These are phyloP conservation scores for Parietaria judaica DNA, from an alignment of 306 rosid genomes.

Conservation along the genomic window DNA sequence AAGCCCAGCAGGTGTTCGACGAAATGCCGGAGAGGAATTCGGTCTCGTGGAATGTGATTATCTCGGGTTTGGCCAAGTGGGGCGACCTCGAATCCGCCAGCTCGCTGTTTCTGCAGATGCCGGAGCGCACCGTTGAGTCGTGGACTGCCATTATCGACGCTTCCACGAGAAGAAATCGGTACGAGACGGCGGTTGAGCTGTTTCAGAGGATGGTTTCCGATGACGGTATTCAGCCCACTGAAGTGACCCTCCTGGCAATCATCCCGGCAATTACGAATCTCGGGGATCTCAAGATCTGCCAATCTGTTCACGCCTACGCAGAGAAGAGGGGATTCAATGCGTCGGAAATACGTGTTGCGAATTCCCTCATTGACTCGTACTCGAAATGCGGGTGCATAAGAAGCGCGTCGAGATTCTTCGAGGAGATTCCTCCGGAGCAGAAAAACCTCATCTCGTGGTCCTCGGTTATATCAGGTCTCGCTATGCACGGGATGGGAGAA, in stretches of 20 bases:
- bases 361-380: constrained; percentile 57
- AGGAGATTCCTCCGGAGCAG: constrained; percentile 36
- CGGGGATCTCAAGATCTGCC: constrained; percentile 47
- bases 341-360: constrained; percentile 41
- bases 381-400: constrained; percentile 70
- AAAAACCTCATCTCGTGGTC: constrained; percentile 67
- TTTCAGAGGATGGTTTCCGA: constrained; percentile 43
- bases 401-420: constrained; percentile 39
- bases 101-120: constrained; percentile 46
- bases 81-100: constrained; percentile 48
- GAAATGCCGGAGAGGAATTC: constrained; percentile 43
- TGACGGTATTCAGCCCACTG: constrained; percentile 44
- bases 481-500: constrained; percentile 58
- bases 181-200: constrained; percentile 40
- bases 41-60: constrained; percentile 66
- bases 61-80: constrained; percentile 47
- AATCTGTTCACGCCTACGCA: constrained; percentile 48
- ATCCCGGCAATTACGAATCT: constrained; percentile 51
- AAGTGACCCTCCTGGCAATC: constrained; percentile 51
- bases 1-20: constrained; percentile 40
- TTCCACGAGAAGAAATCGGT: constrained; percentile 34
- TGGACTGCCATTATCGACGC: constrained; percentile 70
- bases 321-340: constrained; percentile 58
- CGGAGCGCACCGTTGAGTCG: constrained; percentile 46
- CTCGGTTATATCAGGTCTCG: constrained; percentile 51